Base-by-base conservation (phyloP, 139 green algal genomes). In the Spirogloea muscicola region DNA sequence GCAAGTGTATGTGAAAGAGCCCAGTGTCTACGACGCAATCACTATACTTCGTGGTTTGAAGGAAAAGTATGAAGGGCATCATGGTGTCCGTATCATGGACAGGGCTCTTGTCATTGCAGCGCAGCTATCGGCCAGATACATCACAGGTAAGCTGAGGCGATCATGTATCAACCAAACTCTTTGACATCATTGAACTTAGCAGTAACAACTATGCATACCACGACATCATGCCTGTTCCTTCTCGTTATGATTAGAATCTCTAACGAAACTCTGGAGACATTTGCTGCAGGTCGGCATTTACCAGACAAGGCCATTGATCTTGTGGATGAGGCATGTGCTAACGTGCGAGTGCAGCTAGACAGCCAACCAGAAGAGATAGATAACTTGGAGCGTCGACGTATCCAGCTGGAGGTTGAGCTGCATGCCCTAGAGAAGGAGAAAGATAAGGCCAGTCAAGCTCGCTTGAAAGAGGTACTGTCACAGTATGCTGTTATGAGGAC, bases 301-400 rank as follows among this genome's bases (percentile, higher is more conserved):
- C 90, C 90, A 0, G 91, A 97, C 87, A 96, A 96, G 85, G 93
- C 90, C 9, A 93, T 95, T 49, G 90, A 95, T 69, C 75, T 95
- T 36, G 76, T 95, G 60, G 90, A 95, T 49, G 90, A 95, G 81
- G 90, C 90, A 90, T 90, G 83, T 63, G 78, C 77, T 44, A 85
- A 89, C 72, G 70, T 90, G 37, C 65, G 82, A 18, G 89, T 94
- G 57, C 79, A 90, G 81, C 83, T 93, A 48, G 89, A 93, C 40
- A 83, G 48, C 48, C 82, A 87, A 78, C 89, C 87, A 0, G 89
- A 97, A 77, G 79, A 85, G 49, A 93, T 97, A 25, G 92, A 96
- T 70, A 42, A 38, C 27, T 68, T 97, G 83, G 85, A 96, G 84
- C 82, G 92, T 3, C 81, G 87, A 67, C 33, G 44, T 4, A 68